These are phyloP conservation scores for Entomortierella chlamydospora DNA, from an alignment of 192 early-diverging fungal species.

Conservation along the genomic window DNA sequence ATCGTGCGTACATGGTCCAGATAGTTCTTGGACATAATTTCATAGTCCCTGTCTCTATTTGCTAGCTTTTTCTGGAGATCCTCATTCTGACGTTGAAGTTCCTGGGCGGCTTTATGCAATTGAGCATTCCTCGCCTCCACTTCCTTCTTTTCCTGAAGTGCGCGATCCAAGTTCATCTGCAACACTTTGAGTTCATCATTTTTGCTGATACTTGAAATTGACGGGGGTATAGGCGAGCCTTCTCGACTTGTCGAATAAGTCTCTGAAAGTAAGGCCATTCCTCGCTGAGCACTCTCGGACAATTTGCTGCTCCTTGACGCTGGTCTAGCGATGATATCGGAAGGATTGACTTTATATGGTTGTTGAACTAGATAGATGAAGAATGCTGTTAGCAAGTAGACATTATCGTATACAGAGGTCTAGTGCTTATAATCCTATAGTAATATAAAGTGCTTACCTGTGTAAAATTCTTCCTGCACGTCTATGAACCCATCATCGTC, in stretches of 20 bases:
- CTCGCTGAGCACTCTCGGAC: constrained; percentile 22
- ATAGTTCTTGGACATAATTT: constrained; percentile 52
- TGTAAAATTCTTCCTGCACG: background rate
- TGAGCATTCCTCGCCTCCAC: constrained; percentile 2
- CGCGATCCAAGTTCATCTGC: constrained; percentile 14
- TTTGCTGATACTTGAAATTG: background rate
- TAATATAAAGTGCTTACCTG: background rate
- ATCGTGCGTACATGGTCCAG: constrained; percentile 45
- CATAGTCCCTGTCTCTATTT: constrained; percentile 34
- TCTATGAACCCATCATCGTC: background rate
- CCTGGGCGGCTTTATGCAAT: constrained; percentile 4
- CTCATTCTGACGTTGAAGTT: constrained; percentile 10
- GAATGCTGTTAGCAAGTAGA: background rate
- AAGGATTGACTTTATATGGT: constrained; percentile 34
- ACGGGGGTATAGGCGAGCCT: constrained; percentile 26
- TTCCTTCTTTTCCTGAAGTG: background rate
- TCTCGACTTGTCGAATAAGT: constrained; percentile 9
- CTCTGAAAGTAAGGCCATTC: constrained; percentile 23
- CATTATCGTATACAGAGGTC: too few relatives aligned
- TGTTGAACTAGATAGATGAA: background rate
- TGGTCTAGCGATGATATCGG: constrained; percentile 14
- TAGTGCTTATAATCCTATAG: too few relatives aligned
- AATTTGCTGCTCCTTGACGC: constrained; percentile 14
- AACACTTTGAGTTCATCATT: too few relatives aligned
- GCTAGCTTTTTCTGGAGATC: constrained; percentile 24